Conservation (phyloP, 768 basidiomycete species). For the Pisolithus tinctorius region DNA sequence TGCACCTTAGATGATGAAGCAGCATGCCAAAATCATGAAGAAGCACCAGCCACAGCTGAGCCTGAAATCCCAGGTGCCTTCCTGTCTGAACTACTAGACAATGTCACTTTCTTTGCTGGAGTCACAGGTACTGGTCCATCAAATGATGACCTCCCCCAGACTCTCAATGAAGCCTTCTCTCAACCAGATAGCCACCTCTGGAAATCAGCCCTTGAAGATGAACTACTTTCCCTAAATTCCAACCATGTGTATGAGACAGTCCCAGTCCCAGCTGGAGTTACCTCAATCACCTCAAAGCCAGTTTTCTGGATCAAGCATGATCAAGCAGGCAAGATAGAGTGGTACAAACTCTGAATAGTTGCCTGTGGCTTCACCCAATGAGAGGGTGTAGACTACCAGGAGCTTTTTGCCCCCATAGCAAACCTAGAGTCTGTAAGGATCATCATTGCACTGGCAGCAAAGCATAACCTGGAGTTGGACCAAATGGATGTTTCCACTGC, state of each 20-base stretch:
- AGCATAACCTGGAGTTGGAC: conserved; percentile 14
- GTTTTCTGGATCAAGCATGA: conserved; percentile 2
- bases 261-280: not conserved
- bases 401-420: conserved; percentile 21
- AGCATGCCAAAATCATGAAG: not conserved
- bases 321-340: not conserved
- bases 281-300: not conserved
- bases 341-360: conserved; percentile 1
- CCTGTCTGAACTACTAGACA: not conserved
- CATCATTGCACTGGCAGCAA: conserved; percentile 17
- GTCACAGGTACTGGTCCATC: not conserved
- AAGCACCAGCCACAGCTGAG: not conserved
- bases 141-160: not conserved
- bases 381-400: conserved; percentile 10
- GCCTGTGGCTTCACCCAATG: not conserved
- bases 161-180: not conserved
- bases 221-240: not conserved
- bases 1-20: not conserved
- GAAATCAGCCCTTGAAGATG: conserved; percentile 1
- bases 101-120: not conserved
- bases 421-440: conserved; percentile 12
- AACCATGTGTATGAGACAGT: conserved; percentile 6
- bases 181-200: not conserved
- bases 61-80: not conserved
- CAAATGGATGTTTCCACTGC: conserved; percentile 13